A percentile compares a stretch with the other conserved stretches of the same genome.
Evolutionary conservation across 306 rosid genomes (phyloP).

Genomic region (Urtica urens): DNA sequence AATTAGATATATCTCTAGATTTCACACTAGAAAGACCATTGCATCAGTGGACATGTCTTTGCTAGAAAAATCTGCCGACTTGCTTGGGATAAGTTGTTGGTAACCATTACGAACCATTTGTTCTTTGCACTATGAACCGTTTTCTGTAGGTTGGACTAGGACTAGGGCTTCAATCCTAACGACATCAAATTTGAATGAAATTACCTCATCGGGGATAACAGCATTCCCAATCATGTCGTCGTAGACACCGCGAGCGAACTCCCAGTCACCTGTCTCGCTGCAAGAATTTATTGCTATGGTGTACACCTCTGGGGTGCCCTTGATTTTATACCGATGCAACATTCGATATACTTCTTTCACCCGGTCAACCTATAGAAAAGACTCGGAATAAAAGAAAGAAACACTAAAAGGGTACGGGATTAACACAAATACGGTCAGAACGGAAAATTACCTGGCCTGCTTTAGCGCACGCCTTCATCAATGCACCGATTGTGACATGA

Average conservation of each 20-base stretch:
- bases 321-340: slow-evolving; percentile 57
- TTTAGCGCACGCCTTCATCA: slow-evolving; percentile 79
- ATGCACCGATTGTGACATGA: slow-evolving; percentile 80
- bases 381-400: neutral
- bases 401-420: slow-evolving; percentile 10
- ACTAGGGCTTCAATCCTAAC: too few relatives aligned
- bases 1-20: too few relatives aligned
- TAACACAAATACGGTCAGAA: slow-evolving; percentile 4
- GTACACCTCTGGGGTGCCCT: slow-evolving; percentile 90
- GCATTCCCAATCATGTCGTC: slow-evolving; percentile 66
- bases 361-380: slow-evolving; percentile 58
- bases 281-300: slow-evolving; percentile 85
- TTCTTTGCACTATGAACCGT: too few relatives aligned
- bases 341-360: slow-evolving; percentile 69
- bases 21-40: neutral
- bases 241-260: slow-evolving; percentile 56
- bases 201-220: slow-evolving; percentile 81
- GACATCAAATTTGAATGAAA: slow-evolving; percentile 4
- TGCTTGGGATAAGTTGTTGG: too few relatives aligned
- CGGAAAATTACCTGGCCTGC: slow-evolving; percentile 69
- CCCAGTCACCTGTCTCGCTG: slow-evolving; percentile 89
- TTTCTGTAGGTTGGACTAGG: too few relatives aligned
- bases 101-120: too few relatives aligned
- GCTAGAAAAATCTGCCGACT: too few relatives aligned
- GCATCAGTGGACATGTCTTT: neutral